These are phyloP conservation scores for Candida buenavistaensis DNA, from an alignment of 1,139 yeast genomes.

Conservation along the genomic window DNA sequence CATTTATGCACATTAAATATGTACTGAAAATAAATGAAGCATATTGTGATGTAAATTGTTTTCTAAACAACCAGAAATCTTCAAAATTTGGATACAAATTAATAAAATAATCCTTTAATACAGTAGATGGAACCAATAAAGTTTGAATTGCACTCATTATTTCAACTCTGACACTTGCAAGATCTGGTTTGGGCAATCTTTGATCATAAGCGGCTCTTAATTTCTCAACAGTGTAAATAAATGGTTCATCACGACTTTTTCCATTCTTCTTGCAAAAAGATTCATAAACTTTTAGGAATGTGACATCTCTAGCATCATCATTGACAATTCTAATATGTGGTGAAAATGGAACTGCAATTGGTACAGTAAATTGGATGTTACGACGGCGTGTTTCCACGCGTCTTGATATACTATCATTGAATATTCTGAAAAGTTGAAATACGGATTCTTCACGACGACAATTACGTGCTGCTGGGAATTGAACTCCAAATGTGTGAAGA, in stretches of 20 bases:
- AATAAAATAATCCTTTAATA: constrained; percentile 67
- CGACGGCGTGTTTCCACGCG: constrained; percentile 89
- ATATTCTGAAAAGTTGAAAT: constrained; percentile 84
- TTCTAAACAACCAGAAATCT: constrained; percentile 96
- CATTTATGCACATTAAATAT: constrained; percentile 90
- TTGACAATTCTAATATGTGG: constrained; percentile 92
- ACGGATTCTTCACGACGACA: constrained; percentile 95
- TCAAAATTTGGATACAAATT: constrained; percentile 75
- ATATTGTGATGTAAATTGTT: constrained; percentile 92
- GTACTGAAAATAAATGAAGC: constrained; percentile 95
- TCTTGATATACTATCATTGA: constrained; percentile 76
- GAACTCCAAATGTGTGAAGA: constrained; percentile 89
- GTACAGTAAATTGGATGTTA: constrained; percentile 81
- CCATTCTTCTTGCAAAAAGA: constrained; percentile 75
- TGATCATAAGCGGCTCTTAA: constrained; percentile 93
- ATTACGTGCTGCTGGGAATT: constrained; percentile 97
- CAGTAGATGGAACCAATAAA: constrained; percentile 80
- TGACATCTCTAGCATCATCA: constrained; percentile 74
- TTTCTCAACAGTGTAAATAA: constrained; percentile 82
- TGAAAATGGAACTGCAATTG: constrained; percentile 89
- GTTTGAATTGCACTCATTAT: constrained; percentile 88
- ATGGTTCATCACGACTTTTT: constrained; percentile 85
- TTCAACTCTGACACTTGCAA: constrained; percentile 85
- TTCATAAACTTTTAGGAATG: constrained; percentile 87
- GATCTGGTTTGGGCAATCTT: constrained; percentile 88